Conservation (phyloP, 2,329 filamentous ascomycete species). For the Paraphoma sp. region DNA sequence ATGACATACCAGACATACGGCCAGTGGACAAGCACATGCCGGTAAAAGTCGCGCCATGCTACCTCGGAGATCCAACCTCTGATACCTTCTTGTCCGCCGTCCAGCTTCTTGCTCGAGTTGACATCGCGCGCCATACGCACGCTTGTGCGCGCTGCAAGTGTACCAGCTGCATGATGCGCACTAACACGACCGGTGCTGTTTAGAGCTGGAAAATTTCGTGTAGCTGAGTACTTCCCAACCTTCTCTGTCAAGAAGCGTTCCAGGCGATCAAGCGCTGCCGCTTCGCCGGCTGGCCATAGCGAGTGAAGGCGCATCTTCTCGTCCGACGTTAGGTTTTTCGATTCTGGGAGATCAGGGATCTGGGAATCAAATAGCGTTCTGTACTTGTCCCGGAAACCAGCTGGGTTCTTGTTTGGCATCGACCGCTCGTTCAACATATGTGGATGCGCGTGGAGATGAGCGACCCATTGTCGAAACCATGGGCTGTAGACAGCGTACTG, state of each 20-base stretch:
- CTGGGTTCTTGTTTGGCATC: constrained; percentile 63
- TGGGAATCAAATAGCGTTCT: constrained; percentile 40
- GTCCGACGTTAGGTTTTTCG: constrained; percentile 62
- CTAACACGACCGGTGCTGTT: constrained; percentile 52
- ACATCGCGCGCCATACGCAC: constrained; percentile 59
- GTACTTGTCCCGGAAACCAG: constrained; percentile 56
- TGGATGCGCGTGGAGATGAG: constrained; percentile 72
- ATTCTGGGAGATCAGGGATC: constrained; percentile 60
- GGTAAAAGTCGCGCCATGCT: constrained; percentile 61
- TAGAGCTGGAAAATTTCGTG: constrained; percentile 51
- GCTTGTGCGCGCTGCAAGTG: constrained; percentile 55
- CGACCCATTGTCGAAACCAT: constrained; percentile 80
- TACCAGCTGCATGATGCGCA: constrained; percentile 54
- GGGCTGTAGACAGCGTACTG: constrained; percentile 87
- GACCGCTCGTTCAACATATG: constrained; percentile 70
- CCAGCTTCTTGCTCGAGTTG: constrained; percentile 60
- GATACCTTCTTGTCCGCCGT: constrained; percentile 51
- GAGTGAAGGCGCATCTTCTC: constrained; percentile 48
- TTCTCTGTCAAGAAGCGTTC: constrained; percentile 56
- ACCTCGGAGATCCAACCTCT: constrained; percentile 58
- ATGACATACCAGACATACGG: constrained; percentile 74
- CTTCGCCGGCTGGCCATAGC: constrained; percentile 55
- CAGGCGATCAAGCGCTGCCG: constrained; percentile 51
- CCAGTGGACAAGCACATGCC: constrained; percentile 78
- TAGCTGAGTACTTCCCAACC: constrained; percentile 46